A percentile compares a stretch with the other conserved stretches of the same genome.
Conservation (phyloP, 2,329 filamentous ascomycete genomes). For the Pseudonectria buxi region DNA sequence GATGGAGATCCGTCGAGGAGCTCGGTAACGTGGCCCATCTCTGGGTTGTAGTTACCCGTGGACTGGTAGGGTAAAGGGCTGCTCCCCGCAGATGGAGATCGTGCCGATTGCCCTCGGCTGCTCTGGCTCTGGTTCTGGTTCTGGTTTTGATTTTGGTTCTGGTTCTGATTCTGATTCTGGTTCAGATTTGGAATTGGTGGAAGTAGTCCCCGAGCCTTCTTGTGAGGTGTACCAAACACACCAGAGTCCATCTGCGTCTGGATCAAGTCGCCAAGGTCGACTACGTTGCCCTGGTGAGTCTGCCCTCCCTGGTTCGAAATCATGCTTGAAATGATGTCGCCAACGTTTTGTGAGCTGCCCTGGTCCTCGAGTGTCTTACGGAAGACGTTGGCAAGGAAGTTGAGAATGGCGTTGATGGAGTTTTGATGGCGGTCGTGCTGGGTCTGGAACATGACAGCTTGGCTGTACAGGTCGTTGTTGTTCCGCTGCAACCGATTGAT, state of each 20-base stretch:
- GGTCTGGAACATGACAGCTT: conserved; percentile 81
- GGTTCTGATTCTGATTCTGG: conserved; percentile 5
- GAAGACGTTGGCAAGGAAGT: conserved; percentile 94
- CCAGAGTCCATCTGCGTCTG: conserved; percentile 37
- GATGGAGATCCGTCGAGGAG: conserved; percentile 47
- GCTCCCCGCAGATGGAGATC: conserved; percentile 12
- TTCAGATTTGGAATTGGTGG: conserved; percentile 41
- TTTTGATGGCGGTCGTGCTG: conserved; percentile 96
- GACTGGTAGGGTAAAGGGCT: conserved; percentile 17
- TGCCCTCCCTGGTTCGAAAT: conserved; percentile 52
- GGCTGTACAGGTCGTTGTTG: conserved; percentile 80
- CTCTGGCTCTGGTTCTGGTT: conserved; percentile 18
- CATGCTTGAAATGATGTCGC: conserved; percentile 74
- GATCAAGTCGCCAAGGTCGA: conserved; percentile 55
- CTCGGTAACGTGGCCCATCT: conserved; percentile 54
- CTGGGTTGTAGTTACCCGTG: conserved; percentile 29
- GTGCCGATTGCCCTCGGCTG: conserved; percentile 19
- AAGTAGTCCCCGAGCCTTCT: conserved; percentile 47
- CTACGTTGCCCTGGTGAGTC: conserved; percentile 48
- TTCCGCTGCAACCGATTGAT: conserved; percentile 76
- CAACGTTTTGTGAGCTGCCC: conserved; percentile 65
- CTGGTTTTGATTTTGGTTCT: too few species aligned
- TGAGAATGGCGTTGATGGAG: conserved; percentile 97
- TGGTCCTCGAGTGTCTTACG: conserved; percentile 87
- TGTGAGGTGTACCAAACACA: conserved; percentile 36